Evolutionary conservation across 371 early-diverging fungal species (phyloP).

Genomic region (Mucor velutinosus): DNA sequence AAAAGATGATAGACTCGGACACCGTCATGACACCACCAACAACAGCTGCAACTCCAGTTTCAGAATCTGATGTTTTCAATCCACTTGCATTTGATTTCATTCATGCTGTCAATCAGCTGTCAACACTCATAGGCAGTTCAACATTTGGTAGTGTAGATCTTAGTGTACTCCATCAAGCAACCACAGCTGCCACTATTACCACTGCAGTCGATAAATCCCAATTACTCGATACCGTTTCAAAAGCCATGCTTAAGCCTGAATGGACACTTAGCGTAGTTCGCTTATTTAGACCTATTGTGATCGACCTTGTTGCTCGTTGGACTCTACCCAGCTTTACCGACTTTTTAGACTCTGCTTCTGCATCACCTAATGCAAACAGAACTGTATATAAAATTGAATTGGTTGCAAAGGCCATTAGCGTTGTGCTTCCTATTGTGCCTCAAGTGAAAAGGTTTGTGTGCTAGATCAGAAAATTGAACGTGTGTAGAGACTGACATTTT

Average conservation of each 20-base stretch:
- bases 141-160: slow-evolving; percentile 22
- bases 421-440: slow-evolving; percentile 71
- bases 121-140: slow-evolving; percentile 13
- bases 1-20: slow-evolving; percentile 15
- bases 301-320: slow-evolving; percentile 85
- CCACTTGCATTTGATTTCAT: slow-evolving; percentile 40
- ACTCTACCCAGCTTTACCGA: slow-evolving; percentile 51
- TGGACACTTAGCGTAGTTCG: slow-evolving; percentile 50
- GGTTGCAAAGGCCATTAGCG: slow-evolving; percentile 66
- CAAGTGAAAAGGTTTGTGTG: slow-evolving; percentile 65
- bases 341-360: slow-evolving; percentile 39
- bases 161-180: slow-evolving; percentile 9
- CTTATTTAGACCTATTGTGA: slow-evolving; percentile 74
- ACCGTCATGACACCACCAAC: background rate
- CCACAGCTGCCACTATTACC: slow-evolving; percentile 4
- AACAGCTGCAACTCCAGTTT: background rate
- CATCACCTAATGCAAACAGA: slow-evolving; percentile 24
- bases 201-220: slow-evolving; percentile 1
- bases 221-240: slow-evolving; percentile 41
- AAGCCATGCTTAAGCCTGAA: slow-evolving; percentile 35
- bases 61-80: slow-evolving; percentile 25
- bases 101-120: slow-evolving; percentile 28
- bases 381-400: slow-evolving; percentile 51
- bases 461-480: slow-evolving; percentile 2
- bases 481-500: background rate